phyloP scores from a whole-genome alignment of 1,139 yeast species.

The Diutina mesorugosa region DNA sequence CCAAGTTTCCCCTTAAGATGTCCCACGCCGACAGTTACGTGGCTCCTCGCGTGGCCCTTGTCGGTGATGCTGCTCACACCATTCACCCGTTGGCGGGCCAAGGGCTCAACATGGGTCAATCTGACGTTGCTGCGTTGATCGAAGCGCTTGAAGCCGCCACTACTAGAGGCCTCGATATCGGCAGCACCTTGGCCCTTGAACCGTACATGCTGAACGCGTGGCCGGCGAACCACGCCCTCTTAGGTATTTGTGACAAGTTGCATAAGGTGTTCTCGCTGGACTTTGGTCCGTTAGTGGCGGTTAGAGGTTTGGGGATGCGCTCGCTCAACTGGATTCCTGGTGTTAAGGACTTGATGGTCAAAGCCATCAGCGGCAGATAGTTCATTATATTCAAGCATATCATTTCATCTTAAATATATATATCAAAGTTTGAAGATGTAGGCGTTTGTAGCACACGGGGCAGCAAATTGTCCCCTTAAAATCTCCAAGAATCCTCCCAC shows the following conservation, averaged over 20 bases:
- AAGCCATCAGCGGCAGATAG: neutral
- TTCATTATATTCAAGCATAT: neutral
- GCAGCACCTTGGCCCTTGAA: conserved; percentile 70
- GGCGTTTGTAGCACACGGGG: too few species aligned
- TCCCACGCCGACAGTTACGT: conserved; percentile 88
- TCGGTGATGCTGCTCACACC: conserved; percentile 98
- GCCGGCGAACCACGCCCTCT: conserved; percentile 63
- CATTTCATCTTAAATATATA: too few species aligned
- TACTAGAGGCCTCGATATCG: conserved; percentile 78
- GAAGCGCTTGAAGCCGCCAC: conserved; percentile 59
- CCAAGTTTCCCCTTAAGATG: conserved; percentile 78
- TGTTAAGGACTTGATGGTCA: conserved; percentile 39
- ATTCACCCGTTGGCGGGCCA: conserved; percentile 98
- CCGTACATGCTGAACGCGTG: conserved; percentile 75
- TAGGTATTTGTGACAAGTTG: conserved; percentile 86
- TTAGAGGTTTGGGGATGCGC: conserved; percentile 68
- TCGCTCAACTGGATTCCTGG: conserved; percentile 49
- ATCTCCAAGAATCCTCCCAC: too few species aligned
- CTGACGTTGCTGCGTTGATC: conserved; percentile 68
- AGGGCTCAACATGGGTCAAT: conserved; percentile 97
- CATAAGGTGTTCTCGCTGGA: conserved; percentile 80
- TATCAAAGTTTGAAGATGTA: too few species aligned
- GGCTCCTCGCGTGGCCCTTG: conserved; percentile 72
- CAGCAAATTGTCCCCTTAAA: too few species aligned
- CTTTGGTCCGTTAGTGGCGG: conserved; percentile 56